Base-by-base conservation (phyloP, 257 asterid genomes). In the Nicotiana undulata region DNA sequence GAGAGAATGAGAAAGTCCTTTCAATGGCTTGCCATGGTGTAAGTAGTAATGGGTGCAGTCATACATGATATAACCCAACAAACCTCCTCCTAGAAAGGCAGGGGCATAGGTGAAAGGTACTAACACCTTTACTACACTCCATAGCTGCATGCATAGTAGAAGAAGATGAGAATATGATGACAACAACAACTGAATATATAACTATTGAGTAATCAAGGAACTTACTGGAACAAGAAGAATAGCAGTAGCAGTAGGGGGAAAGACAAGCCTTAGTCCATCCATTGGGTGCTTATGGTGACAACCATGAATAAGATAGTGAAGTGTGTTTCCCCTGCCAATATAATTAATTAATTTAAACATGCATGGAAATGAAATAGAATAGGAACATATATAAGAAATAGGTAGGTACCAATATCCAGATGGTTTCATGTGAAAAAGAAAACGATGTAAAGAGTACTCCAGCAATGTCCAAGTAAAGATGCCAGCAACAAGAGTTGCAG, bases 31-130 rank as follows among this genome's bases (percentile, higher is more conserved):
- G 0, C 92, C 95, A 24, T 95, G 97, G 88, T 95, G 99, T 88
- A 95, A 83, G 67, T 92, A 92, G 91, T 93, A 95, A 88, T 95
- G 98, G 61, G 97, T 95, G 16, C 91, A 92, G 6, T 95, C 99
- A 68, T 95, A 95, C 86, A 95, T 90, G 82, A 95, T 94, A 46
- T 95, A 95, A 49, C 97, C 97, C 10, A 95, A 88, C 44, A 95
- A 86, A 75, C 92, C 92, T 78, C 99, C 99, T 63, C 91, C 98
- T 82, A 93, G 93, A 72, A 91, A 37, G 82, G 95, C 97, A 61
- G 98, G 98, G 22, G 92, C 82, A 61, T 92, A 85, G 40, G 93
- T 65, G 63, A 94, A 89, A 64, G 97, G 87, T 16, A 92, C 82
- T 5, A 89, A 4, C 58, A 89, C 53, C 82, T 82, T 93, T 51